Evolutionary conservation across 352 stramenopile genomes (phyloP), one percentile per base, ranked within the genome.

Genomic region (Vaucheria bursata): DNA sequence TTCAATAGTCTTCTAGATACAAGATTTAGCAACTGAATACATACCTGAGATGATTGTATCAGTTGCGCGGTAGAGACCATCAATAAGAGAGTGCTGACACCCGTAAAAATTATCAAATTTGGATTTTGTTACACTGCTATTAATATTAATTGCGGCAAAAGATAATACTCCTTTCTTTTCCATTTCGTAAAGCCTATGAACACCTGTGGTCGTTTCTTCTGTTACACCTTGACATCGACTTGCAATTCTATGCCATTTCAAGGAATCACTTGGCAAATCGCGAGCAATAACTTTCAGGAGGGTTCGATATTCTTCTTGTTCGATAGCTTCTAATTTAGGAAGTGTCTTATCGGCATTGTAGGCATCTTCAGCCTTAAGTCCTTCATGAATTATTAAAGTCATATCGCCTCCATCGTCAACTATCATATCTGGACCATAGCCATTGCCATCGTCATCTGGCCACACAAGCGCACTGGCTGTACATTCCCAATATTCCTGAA

Each of bases 21-120:
- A n/a, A n/a, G n/a, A 99, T 65, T 98, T 93, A 75, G 94, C 94
- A 89, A 34, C 59, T 18, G 29, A 5, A 29, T 29, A 18, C 29
- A 18, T 69, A 29, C 59, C 59, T 52, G 94, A 93, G 79, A 99
- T 91, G 94, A 98, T 99, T 71, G 98, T 95, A 87, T 99, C 95
- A 34, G 94, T 98, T 79, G 95, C 95, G 87, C 95, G 93, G 93
- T 97, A 98, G 87, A 98, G 96, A 83, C 94, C 95, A 88, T 98
- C 94, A 3, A 94, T 93, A 4, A 99, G 91, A 45, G 94, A 98
- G 90, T 98, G 95, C 85, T 97, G 96, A 91, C 94, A 98, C 85
- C 95, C 95, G 86, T 98, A 98, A 35, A 99, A 87, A 90, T 98
- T 98, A 89, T 98, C 95, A 83, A 98, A 99, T 87, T 99, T 99